Evolutionary conservation across 179 eudicot genomes (phyloP).

Genomic region (Dionaea muscipula): DNA sequence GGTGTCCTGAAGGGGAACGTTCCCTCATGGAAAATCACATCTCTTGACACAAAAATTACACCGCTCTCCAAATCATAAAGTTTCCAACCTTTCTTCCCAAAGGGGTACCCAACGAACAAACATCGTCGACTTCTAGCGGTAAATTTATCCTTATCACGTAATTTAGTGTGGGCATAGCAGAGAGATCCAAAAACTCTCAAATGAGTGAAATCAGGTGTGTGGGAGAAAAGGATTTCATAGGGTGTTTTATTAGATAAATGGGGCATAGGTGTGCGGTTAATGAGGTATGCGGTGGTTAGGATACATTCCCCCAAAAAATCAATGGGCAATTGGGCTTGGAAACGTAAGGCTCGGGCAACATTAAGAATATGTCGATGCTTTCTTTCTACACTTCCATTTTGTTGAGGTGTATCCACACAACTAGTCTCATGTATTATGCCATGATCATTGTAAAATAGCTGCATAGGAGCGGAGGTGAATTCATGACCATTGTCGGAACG

Average conservation of each 20-base stretch:
- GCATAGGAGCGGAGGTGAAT: not conserved
- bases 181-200: slow-evolving; percentile 5
- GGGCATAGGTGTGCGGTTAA: not conserved
- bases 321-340: not conserved
- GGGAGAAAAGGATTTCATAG: not conserved
- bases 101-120: slow-evolving; percentile 7
- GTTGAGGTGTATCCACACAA: not conserved
- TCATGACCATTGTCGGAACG: not conserved
- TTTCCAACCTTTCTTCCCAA: slow-evolving; percentile 1
- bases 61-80: not conserved
- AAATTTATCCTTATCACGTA: not conserved
- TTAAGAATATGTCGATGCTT: not conserved
- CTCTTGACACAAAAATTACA: not conserved
- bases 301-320: not conserved
- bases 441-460: not conserved
- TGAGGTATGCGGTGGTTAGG: not conserved
- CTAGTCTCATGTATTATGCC: not conserved
- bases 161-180: not conserved
- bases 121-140: not conserved
- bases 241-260: not conserved
- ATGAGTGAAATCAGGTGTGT: not conserved
- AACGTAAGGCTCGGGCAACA: not conserved
- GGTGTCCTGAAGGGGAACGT: not conserved
- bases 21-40: not conserved
- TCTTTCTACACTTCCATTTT: not conserved